Evolutionary conservation across 768 basidiomycete species (phyloP), one percentile per base, ranked within the genome.

Genomic region (Termitomyces bulborhizus): DNA sequence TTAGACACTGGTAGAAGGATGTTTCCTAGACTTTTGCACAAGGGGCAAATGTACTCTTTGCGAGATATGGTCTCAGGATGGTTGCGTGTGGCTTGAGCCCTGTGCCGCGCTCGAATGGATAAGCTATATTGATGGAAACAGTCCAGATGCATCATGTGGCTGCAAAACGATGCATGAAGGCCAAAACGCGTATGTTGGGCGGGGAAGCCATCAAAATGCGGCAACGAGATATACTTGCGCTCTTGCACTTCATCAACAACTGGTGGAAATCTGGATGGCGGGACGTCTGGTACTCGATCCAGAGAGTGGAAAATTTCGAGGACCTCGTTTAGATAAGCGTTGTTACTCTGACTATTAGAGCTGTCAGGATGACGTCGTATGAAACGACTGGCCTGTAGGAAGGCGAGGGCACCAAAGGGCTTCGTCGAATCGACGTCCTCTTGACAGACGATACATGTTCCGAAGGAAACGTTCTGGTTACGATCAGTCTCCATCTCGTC

Each of bases 401-500:
- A 73, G 1, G 90, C 92, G 16, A 99, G 81, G 31, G 83, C 82
- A 5, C 97, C 97, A 68, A 97, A 98, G 0, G 90, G 75, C 57
- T 81, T 79, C 15, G 78, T 71, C 2, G 78, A 66, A 60, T 83
- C 88, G 50, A 98, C 81, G 57, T 94, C 91, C 66, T 98, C 97
- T 66, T 98, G 97, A 62, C 97, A 99, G 9, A 98, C 94, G 58
- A 99, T 98, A 66, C 97, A 99, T n/a, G 87, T 88, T 2, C 96
- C 96, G 57, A 85, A 87, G 12, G 86, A 86, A 2, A 79, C 66
- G 21, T 76, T 65, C 46, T 76, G 73, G 16, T 78, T 78, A 1
- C 69, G 72, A 7, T 77, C 71, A 8, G 79, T 79, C 34, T 75
- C 74, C 63, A 79, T 81, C 6, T 81, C 79, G 1, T 90, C 90